A percentile compares a stretch with the other conserved stretches of the same genome.
phyloP scores from a whole-genome alignment of 1,139 yeast species.

The Saccharomyces hybrid region DNA sequence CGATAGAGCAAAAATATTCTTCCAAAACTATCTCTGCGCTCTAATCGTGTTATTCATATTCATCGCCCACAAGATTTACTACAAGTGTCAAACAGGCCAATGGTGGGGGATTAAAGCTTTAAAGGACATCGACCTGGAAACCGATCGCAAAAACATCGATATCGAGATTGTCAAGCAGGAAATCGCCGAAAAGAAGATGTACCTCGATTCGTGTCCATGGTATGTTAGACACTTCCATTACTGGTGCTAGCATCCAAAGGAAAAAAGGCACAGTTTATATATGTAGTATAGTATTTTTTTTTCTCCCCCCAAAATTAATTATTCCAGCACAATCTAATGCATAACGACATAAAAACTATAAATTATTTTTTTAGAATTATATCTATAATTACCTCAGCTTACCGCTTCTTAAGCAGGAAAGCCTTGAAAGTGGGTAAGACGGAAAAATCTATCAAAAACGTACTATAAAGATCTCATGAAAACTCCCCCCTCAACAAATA shows the following conservation, averaged over 20 bases:
- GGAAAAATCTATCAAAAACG: no score
- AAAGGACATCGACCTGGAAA: conserved; percentile 42
- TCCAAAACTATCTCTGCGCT: conserved; percentile 46
- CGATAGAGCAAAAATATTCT: conserved; percentile 38
- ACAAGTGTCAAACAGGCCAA: conserved; percentile 38
- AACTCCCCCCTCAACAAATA: no score
- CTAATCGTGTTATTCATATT: conserved; percentile 42
- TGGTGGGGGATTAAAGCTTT: conserved; percentile 35
- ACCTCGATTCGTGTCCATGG: conserved; percentile 25
- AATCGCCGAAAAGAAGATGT: conserved; percentile 16
- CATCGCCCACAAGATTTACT: conserved; percentile 41
- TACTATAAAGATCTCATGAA: no score
- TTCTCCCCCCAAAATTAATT: background rate
- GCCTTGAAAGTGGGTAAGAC: no score
- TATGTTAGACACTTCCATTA: conserved; percentile 35
- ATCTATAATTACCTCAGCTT: no score
- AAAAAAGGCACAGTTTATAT: background rate
- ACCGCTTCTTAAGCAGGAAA: no score
- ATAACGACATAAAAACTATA: background rate
- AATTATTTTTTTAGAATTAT: no score
- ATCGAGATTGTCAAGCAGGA: conserved; percentile 29
- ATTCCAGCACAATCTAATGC: background rate
- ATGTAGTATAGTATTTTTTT: background rate
- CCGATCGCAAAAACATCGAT: conserved; percentile 44
- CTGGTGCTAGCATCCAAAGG: conserved; percentile 38